These are phyloP conservation scores for Geranomyces michiganensis DNA, from an alignment of 192 early-diverging fungal species.

Conservation along the genomic window DNA sequence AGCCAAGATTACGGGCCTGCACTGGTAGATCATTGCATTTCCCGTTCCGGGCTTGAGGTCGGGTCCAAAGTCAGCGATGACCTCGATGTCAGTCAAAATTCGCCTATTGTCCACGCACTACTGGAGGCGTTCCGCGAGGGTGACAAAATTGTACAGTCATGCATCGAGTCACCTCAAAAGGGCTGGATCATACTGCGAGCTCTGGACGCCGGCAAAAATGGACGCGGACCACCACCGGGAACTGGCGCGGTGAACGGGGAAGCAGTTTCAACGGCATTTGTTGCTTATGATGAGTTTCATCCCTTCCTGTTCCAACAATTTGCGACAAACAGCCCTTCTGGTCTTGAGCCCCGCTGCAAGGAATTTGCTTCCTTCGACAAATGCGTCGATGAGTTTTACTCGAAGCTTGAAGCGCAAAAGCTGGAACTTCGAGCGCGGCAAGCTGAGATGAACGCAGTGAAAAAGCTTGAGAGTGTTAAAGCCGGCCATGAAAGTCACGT, in stretches of 20 bases:
- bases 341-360: slow-evolving; percentile 13
- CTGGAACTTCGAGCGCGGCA: slow-evolving; percentile 69
- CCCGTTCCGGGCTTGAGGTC: slow-evolving; percentile 66
- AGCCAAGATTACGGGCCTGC: slow-evolving; percentile 76
- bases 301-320: slow-evolving; percentile 50
- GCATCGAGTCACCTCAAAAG: slow-evolving; percentile 53
- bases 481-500: slow-evolving; percentile 80
- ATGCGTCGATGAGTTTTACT: slow-evolving; percentile 91
- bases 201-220: slow-evolving; percentile 16
- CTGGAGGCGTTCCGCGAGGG: slow-evolving; percentile 70
- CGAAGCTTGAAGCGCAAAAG: slow-evolving; percentile 84
- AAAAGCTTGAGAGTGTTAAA: slow-evolving; percentile 83
- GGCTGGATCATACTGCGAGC: slow-evolving; percentile 65
- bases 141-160: slow-evolving; percentile 66
- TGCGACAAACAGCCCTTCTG: background rate
- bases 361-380: slow-evolving; percentile 80
- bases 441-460: slow-evolving; percentile 74
- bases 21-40: slow-evolving; percentile 81
- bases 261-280: background rate
- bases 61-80: slow-evolving; percentile 62
- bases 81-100: slow-evolving; percentile 58
- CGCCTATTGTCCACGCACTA: slow-evolving; percentile 62
- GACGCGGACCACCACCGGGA: background rate
- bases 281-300: slow-evolving; percentile 45
- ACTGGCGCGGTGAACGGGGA: background rate